These are phyloP conservation scores for Epichloe coenophiala DNA, from an alignment of 2,329 filamentous ascomycete genomes.

Conservation along the genomic window DNA sequence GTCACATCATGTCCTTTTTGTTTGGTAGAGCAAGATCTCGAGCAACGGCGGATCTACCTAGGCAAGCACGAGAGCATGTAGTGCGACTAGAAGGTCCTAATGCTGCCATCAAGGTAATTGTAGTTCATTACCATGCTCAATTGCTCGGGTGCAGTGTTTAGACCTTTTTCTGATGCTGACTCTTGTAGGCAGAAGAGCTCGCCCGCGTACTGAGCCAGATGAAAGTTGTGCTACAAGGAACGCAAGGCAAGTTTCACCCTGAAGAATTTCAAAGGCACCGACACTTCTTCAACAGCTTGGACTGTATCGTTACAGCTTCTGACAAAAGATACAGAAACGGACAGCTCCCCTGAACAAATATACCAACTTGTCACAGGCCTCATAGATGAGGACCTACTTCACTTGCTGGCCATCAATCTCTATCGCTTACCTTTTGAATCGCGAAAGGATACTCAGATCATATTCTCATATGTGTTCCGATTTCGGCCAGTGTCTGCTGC, in stretches of 20 bases:
- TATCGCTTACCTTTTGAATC: conserved; percentile 87
- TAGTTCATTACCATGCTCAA: neutral
- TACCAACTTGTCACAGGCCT: conserved; percentile 73
- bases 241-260: conserved; percentile 51
- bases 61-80: conserved; percentile 42
- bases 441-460: conserved; percentile 87
- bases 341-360: conserved; percentile 81
- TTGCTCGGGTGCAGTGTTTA: neutral
- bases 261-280: neutral
- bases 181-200: conserved; percentile 64
- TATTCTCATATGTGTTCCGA: conserved; percentile 88
- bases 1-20: conserved; percentile 36
- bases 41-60: conserved; percentile 38
- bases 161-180: conserved; percentile 7
- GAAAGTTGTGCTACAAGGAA: conserved; percentile 88
- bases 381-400: conserved; percentile 80
- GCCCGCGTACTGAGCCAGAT: conserved; percentile 78
- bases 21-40: conserved; percentile 40
- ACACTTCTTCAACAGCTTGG: neutral
- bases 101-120: conserved; percentile 31
- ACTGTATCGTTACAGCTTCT: neutral
- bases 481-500: conserved; percentile 62
- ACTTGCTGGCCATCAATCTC: conserved; percentile 68
- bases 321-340: conserved; percentile 47
- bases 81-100: conserved; percentile 36